phyloP scores from a whole-genome alignment of 2,329 filamentous ascomycete species.

The Aspergillus ochraceoroseus region DNA sequence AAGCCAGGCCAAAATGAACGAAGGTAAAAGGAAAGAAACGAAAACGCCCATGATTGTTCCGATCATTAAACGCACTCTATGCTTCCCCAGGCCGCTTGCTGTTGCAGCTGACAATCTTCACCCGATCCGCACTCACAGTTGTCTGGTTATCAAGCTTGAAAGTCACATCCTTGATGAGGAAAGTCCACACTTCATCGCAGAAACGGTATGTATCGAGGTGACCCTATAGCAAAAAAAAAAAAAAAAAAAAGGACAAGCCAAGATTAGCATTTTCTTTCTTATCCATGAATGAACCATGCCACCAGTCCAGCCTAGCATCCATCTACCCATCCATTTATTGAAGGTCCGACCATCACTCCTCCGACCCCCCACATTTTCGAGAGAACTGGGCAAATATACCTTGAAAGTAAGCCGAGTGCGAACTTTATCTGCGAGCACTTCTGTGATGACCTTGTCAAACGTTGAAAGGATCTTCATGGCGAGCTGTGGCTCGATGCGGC shows the following conservation, averaged over 20 bases:
- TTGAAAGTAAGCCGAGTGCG: slow-evolving; percentile 91
- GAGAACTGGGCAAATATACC: too few species aligned
- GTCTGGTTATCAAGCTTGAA: slow-evolving; percentile 90
- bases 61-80: slow-evolving; percentile 14
- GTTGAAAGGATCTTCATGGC: slow-evolving; percentile 97
- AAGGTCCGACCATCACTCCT: too few species aligned
- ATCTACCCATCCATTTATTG: too few species aligned
- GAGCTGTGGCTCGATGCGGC: slow-evolving; percentile 93
- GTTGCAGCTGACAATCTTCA: slow-evolving; percentile 98
- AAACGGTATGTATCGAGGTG: slow-evolving; percentile 98
- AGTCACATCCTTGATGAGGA: slow-evolving; percentile 96
- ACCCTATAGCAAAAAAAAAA: slow-evolving; percentile 54
- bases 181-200: slow-evolving; percentile 99
- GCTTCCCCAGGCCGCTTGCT: slow-evolving; percentile 69
- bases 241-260: not conserved
- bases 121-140: slow-evolving; percentile 75
- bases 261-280: not conserved
- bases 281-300: too few species aligned
- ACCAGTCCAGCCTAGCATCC: not conserved
- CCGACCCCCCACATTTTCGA: too few species aligned
- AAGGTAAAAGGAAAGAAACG: slow-evolving; percentile 8
- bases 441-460: slow-evolving; percentile 90
- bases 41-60: slow-evolving; percentile 16
- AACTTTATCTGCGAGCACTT: slow-evolving; percentile 86
- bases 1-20: slow-evolving; percentile 1